Conservation (phyloP, 257 asterid genomes). For the Anisodus tanguticus region DNA sequence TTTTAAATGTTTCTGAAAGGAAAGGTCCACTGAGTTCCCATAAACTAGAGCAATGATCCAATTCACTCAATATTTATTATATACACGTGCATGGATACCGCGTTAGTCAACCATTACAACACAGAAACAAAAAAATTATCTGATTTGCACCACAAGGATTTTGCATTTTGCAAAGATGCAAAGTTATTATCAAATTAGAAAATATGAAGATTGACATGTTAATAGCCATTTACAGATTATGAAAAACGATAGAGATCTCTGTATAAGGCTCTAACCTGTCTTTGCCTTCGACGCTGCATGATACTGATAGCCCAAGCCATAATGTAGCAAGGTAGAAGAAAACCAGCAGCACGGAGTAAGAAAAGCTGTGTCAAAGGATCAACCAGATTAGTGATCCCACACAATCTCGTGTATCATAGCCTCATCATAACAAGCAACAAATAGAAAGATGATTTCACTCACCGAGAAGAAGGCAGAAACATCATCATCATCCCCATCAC, state of each 20-base stretch:
- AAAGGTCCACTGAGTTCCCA: not conserved
- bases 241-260: not conserved
- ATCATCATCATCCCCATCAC: conserved; percentile 53
- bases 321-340: conserved; percentile 57
- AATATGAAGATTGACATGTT: conserved; percentile 21
- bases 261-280: conserved; percentile 47
- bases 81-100: not conserved
- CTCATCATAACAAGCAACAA: not conserved
- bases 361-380: conserved; percentile 44
- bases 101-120: not conserved
- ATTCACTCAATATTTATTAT: not conserved
- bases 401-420: not conserved
- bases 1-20: not conserved
- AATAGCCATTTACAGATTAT: not conserved
- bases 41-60: not conserved
- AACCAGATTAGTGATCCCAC: conserved; percentile 25
- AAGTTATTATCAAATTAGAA: not conserved
- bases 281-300: conserved; percentile 56
- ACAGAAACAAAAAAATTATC: not conserved
- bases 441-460: conserved; percentile 31
- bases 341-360: conserved; percentile 59
- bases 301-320: conserved; percentile 60
- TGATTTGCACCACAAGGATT: conserved; percentile 10
- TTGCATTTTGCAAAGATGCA: not conserved
- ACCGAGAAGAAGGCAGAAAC: conserved; percentile 55